Evolutionary conservation across 768 basidiomycete species (phyloP).

Genomic region (Calocybe indica): DNA sequence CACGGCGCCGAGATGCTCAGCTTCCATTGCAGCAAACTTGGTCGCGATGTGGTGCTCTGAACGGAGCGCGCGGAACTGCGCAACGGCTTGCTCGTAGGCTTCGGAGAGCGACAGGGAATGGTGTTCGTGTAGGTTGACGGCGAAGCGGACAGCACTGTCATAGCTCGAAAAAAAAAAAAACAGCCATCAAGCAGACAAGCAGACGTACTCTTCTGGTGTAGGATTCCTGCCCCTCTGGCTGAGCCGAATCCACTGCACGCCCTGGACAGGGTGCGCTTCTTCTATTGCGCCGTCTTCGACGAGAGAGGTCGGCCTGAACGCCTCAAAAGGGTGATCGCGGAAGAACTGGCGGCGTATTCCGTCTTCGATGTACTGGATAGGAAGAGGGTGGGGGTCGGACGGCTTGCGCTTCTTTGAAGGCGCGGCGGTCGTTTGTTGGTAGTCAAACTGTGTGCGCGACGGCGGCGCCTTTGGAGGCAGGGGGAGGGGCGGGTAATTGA

Average conservation of each 20-base stretch:
- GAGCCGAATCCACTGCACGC: constrained; percentile 69
- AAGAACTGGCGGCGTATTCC: constrained; percentile 87
- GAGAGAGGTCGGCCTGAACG: constrained; percentile 73
- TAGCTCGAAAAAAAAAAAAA: not conserved
- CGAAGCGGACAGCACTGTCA: constrained; percentile 69
- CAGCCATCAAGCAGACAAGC: not conserved
- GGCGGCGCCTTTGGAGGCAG: constrained; percentile 74
- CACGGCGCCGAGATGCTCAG: constrained; percentile 63
- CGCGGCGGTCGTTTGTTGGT: constrained; percentile 13
- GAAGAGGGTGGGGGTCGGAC: constrained; percentile 41
- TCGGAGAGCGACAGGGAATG: constrained; percentile 61
- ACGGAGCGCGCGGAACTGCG: constrained; percentile 85
- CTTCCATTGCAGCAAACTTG: constrained; percentile 74
- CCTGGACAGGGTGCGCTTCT: constrained; percentile 50
- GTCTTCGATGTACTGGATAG: constrained; percentile 80
- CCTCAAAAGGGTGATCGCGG: constrained; percentile 93
- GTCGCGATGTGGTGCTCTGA: constrained; percentile 78
- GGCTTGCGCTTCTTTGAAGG: constrained; percentile 24
- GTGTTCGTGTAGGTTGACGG: constrained; percentile 67
- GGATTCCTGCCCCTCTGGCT: constrained; percentile 81
- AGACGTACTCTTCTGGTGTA: constrained; percentile 81
- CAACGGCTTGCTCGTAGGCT: constrained; percentile 75
- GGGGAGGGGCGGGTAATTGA: constrained; percentile 83
- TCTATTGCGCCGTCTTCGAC: constrained; percentile 64
- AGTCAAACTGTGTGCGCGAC: constrained; percentile 49